A percentile compares a stretch with the other conserved stretches of the same genome.
Conservation (phyloP, 495 filamentous ascomycete genomes). For the Trichoderma parareesei region DNA sequence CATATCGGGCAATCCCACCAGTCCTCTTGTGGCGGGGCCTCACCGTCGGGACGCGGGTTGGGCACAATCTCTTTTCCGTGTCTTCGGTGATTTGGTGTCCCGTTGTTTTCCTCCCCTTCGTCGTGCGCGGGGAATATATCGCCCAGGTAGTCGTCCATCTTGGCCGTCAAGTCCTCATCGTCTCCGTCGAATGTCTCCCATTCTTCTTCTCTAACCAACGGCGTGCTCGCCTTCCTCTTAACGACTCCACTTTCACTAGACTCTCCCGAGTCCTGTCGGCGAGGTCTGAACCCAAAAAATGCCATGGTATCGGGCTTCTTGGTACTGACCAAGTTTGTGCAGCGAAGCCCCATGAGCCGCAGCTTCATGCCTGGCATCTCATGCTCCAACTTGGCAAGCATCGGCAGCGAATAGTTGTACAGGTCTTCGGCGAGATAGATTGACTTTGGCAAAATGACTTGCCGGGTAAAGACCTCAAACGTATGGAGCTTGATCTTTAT, state of each 20-base stretch:
- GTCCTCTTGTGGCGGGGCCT: constrained; percentile 25
- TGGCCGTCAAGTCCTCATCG: constrained; percentile 15
- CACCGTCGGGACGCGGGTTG: constrained; percentile 33
- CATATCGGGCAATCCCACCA: constrained; percentile 90
- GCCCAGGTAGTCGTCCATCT: neutral
- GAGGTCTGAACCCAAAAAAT: constrained; percentile 63
- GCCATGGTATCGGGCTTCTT: constrained; percentile 63
- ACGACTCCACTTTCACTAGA: constrained; percentile 8
- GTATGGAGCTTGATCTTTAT: constrained; percentile 93
- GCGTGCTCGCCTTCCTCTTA: constrained; percentile 13
- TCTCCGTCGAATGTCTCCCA: constrained; percentile 65
- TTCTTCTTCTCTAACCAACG: constrained; percentile 30
- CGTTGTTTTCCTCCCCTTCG: neutral
- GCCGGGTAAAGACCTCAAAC: constrained; percentile 82
- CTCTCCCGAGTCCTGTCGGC: constrained; percentile 15
- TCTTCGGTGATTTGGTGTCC: neutral
- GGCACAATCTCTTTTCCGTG: constrained; percentile 46
- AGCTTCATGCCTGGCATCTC: constrained; percentile 77
- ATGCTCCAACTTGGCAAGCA: constrained; percentile 76
- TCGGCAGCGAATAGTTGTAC: constrained; percentile 72
- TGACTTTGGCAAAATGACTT: constrained; percentile 64
- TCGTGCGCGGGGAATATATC: neutral
- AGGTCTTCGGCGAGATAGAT: constrained; percentile 70
- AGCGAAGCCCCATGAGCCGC: constrained; percentile 79
- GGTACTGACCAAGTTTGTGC: constrained; percentile 77